These are phyloP conservation scores for Stylosanthes scabra DNA, from an alignment of 331 rosid species.

Conservation along the genomic window DNA sequence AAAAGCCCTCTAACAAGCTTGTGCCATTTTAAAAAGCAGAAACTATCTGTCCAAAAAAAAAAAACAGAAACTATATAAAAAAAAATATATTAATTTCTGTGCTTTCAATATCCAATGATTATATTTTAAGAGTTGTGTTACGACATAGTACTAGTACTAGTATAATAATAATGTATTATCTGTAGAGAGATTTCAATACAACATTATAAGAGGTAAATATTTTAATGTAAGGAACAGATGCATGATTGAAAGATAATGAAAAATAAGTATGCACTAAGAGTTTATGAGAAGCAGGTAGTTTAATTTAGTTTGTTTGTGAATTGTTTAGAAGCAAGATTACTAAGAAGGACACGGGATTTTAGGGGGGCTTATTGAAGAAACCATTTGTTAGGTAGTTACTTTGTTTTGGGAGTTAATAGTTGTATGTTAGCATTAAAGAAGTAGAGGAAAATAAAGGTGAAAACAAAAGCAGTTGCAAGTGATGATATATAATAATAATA, in stretches of 20 bases:
- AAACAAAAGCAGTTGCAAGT: slow-evolving; percentile 45
- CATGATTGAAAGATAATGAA: neutral
- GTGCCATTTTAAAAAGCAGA: neutral
- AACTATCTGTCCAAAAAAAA: too few species aligned
- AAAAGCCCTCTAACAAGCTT: slow-evolving; percentile 17
- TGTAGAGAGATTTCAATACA: neutral
- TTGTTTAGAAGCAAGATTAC: neutral
- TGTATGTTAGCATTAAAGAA: slow-evolving; percentile 40
- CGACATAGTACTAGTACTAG: too few species aligned
- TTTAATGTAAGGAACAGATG: neutral
- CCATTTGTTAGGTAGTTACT: slow-evolving; percentile 33
- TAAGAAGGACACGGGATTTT: slow-evolving; percentile 34
- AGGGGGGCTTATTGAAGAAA: slow-evolving; percentile 36
- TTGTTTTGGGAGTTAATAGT: slow-evolving; percentile 41
- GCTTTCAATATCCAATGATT: neutral
- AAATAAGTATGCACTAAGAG: neutral
- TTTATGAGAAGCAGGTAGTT: neutral
- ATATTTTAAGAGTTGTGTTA: slow-evolving; percentile 5
- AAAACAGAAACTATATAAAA: neutral
- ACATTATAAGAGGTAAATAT: neutral
- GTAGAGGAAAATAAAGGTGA: slow-evolving; percentile 36
- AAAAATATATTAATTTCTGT: neutral
- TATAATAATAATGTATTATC: neutral
- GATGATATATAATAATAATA: slow-evolving; percentile 45
- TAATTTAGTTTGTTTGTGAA: too few species aligned